Conservation (phyloP, 805 yeast genomes). For the Torulaspora microellipsoides region DNA sequence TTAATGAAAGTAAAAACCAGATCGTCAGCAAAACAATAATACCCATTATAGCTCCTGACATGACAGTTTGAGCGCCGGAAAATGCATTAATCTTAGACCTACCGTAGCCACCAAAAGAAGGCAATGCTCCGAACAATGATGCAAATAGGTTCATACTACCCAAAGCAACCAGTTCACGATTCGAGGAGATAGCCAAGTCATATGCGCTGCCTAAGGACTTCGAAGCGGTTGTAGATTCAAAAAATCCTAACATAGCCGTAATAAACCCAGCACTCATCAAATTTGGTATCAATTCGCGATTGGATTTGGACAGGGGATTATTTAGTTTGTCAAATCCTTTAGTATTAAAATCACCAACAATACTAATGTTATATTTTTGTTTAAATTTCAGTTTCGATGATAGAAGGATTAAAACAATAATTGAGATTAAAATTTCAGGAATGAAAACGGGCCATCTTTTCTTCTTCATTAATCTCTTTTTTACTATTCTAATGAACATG, state of each 20-base stretch:
- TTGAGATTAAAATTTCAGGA: constrained; percentile 84
- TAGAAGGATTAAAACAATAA: constrained; percentile 53
- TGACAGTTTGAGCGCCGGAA: constrained; percentile 81
- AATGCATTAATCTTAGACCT: constrained; percentile 84
- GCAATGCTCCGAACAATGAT: constrained; percentile 61
- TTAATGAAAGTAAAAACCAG: constrained; percentile 51
- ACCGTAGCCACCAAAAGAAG: constrained; percentile 95
- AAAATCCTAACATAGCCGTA: constrained; percentile 82
- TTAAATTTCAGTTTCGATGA: constrained; percentile 48
- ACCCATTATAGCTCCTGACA: constrained; percentile 82
- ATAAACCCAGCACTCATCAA: constrained; percentile 66
- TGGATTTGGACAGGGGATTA: constrained; percentile 52
- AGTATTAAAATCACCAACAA: constrained; percentile 64
- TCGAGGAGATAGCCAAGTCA: constrained; percentile 63
- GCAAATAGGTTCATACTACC: constrained; percentile 70
- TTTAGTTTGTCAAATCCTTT: constrained; percentile 43
- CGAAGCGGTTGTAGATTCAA: constrained; percentile 90
- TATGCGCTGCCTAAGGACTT: constrained; percentile 76
- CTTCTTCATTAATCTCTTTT: constrained; percentile 36
- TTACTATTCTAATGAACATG: constrained; percentile 39
- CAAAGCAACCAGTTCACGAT: constrained; percentile 85
- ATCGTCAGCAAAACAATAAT: constrained; percentile 64
- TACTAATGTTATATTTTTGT: constrained; percentile 48
- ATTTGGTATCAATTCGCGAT: constrained; percentile 46
- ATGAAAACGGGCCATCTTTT: constrained; percentile 51